Base-by-base conservation (phyloP, 768 basidiomycete species). In the Hebeloma cylindrosporum region DNA sequence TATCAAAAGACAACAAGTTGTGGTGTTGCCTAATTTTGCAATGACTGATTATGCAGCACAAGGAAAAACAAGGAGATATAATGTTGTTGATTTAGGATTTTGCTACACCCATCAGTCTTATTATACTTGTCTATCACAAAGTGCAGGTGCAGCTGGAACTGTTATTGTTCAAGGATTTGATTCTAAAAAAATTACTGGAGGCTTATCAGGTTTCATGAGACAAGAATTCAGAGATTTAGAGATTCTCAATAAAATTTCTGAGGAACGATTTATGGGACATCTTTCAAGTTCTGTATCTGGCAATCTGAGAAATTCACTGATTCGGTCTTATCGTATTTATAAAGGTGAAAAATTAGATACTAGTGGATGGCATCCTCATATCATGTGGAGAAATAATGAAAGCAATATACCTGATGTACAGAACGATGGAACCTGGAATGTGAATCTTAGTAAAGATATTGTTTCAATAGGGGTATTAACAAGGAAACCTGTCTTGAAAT, bases 41-140 rank as follows among this genome's bases (percentile, higher is more conserved):
- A 65, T 67, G 56, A 67, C 66, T 4, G 64, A 66, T 43, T 68
- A 61, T 50, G 42, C 57, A 1, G 60, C 58, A 1, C 65, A 67
- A 52, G 65, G 64, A 4, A 61, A 60, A 44, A 61, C 61, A 18
- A 21, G 64, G 13, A 10, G 21, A n/a, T 18, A 32, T 2, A 68
- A 67, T 58, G 47, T 59, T 4, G 60, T 66, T 7, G 53, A 67
- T 37, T 29, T 64, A 7, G 45, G 42, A 16, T 45, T 55, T 17
- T 52, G 53, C n/a, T n/a, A 40, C 1, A 50, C 39, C 16, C 59
- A 63, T 52, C 54, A 58, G 35, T 43, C 60, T 8, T 50, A 49
- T 20, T 68, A 69, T 42, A 66, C 65, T 0, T 53, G 59, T 7
- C 46, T 70, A 1, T 69, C 66, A 7, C 32, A 59, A 18, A 54